phyloP scores from a whole-genome alignment of 2,329 filamentous ascomycete species.

The Botrytis tulipae region DNA sequence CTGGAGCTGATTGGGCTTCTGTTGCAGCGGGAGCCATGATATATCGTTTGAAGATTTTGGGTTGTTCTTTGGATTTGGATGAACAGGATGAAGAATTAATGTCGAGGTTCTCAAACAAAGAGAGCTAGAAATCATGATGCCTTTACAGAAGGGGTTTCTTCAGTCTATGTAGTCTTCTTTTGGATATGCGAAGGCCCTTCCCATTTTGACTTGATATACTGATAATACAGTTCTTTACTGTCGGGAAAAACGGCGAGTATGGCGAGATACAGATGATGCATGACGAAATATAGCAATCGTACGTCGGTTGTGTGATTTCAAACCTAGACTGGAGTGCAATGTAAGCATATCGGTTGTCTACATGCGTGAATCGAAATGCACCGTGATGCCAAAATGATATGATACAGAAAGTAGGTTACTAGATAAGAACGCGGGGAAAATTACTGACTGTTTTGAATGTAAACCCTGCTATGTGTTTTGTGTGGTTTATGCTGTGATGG shows the following conservation, averaged over 20 bases:
- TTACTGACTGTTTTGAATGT: background rate
- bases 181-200: background rate
- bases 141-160: background rate
- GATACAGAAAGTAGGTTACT: background rate
- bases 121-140: constrained; percentile 26
- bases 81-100: constrained; percentile 20
- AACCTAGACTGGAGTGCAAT: background rate
- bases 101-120: constrained; percentile 24
- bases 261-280: background rate
- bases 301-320: background rate
- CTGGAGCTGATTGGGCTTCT: constrained; percentile 19
- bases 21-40: constrained; percentile 31
- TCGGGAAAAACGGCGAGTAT: constrained; percentile 1
- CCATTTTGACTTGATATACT: background rate
- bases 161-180: constrained; percentile 7
- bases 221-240: background rate
- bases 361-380: background rate
- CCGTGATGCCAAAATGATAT: background rate
- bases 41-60: constrained; percentile 7
- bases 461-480: background rate
- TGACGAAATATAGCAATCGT: background rate
- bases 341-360: background rate
- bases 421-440: constrained; percentile 6
- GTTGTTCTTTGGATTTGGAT: background rate
- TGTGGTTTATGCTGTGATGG: background rate